Percentiles rank a stretch among this genome's conserved stretches.
Conservation (phyloP, 306 rosid species). For the Sicyos baderoa region DNA sequence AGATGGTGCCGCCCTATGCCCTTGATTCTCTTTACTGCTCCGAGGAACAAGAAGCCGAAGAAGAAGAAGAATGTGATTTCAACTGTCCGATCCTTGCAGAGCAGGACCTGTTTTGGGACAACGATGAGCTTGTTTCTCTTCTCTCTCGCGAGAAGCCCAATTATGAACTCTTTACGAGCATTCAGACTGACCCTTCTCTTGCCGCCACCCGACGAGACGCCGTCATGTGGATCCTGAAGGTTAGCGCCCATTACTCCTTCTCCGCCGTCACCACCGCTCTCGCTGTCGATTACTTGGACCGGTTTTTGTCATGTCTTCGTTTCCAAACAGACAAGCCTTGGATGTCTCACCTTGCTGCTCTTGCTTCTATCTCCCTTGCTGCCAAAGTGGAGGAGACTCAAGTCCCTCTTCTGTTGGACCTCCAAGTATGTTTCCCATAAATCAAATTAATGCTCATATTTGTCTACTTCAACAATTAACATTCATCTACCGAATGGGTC, state of each 20-base stretch:
- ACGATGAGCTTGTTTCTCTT: constrained; percentile 49
- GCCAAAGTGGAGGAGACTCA: constrained; percentile 88
- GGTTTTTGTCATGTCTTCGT: constrained; percentile 42
- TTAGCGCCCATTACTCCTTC: constrained; percentile 52
- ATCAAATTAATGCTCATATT: too few relatives aligned
- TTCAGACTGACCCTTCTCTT: constrained; percentile 22
- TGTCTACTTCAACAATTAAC: too few relatives aligned
- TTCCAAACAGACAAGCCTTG: constrained; percentile 61
- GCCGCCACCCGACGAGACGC: constrained; percentile 43
- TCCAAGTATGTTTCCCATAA: constrained; percentile 60
- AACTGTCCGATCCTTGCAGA: constrained; percentile 29
- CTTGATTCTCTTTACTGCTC: constrained; percentile 67
- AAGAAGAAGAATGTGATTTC: too few relatives aligned
- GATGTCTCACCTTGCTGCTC: constrained; percentile 76
- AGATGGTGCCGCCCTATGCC: constrained; percentile 40
- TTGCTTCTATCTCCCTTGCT: constrained; percentile 76
- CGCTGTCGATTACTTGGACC: constrained; percentile 67
- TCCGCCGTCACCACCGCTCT: constrained; percentile 64
- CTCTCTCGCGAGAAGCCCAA: constrained; percentile 40
- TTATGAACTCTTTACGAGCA: constrained; percentile 23
- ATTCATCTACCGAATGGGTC: too few relatives aligned
- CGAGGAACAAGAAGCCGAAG: constrained; percentile 29
- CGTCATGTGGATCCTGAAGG: constrained; percentile 66
- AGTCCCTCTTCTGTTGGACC: constrained; percentile 60
- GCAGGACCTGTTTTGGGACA: constrained; percentile 64